Evolutionary conservation across 2,329 filamentous ascomycete genomes (phyloP).

Genomic region (Paracamarosporium sp.): DNA sequence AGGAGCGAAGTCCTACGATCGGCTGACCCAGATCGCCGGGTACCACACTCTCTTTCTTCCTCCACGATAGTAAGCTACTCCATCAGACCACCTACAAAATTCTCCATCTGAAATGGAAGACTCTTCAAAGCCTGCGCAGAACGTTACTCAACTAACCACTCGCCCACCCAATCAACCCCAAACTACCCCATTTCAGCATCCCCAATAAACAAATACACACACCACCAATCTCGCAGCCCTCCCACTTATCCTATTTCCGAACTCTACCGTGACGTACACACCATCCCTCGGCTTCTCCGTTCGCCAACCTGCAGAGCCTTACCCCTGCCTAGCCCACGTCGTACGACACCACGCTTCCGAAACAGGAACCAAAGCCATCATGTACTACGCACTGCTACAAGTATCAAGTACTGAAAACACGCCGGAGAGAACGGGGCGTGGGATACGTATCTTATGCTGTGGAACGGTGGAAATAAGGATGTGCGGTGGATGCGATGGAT

Average conservation of each 20-base stretch:
- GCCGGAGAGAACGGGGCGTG: background rate
- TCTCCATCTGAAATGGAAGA: too few species aligned
- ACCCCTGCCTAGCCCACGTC: background rate
- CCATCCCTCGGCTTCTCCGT: background rate
- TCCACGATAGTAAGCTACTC: background rate
- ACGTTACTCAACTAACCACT: too few species aligned
- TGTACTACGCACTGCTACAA: background rate
- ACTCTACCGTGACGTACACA: background rate
- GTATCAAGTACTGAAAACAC: background rate
- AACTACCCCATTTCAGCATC: too few species aligned
- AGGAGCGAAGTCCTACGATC: background rate
- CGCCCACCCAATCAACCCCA: too few species aligned
- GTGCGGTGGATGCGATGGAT: too few species aligned
- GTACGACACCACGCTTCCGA: background rate
- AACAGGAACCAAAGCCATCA: slow-evolving; percentile 1
- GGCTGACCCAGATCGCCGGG: background rate
- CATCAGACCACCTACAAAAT: background rate
- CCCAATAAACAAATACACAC: background rate
- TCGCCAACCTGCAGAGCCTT: background rate
- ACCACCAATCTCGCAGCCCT: background rate
- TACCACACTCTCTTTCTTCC: background rate
- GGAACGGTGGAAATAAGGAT: background rate
- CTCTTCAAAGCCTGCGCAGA: too few species aligned
- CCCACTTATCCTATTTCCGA: background rate
- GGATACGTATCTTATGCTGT: background rate